Evolutionary conservation across 768 basidiomycete genomes (phyloP).

Genomic region (Mycena galopus): DNA sequence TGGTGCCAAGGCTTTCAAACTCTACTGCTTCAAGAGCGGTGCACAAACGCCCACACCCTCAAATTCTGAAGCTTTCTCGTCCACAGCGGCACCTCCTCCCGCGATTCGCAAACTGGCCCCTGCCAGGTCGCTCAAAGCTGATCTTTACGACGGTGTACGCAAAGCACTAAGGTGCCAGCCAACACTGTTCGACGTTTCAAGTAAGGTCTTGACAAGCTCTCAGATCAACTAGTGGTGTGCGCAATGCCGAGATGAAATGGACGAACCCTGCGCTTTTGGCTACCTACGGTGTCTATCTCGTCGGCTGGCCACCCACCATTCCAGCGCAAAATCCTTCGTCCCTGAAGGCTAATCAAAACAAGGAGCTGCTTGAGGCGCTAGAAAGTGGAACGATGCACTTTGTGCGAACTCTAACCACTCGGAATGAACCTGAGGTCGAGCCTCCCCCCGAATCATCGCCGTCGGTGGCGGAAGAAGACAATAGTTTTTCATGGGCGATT

Average conservation of each 20-base stretch:
- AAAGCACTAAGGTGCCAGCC: constrained; percentile 63
- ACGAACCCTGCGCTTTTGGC: constrained; percentile 71
- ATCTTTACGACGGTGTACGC: constrained; percentile 68
- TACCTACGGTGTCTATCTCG: constrained; percentile 68
- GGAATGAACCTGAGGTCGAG: constrained; percentile 53
- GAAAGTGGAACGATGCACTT: constrained; percentile 64
- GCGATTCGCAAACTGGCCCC: constrained; percentile 32
- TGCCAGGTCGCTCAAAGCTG: constrained; percentile 60
- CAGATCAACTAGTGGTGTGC: constrained; percentile 66
- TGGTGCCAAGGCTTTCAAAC: constrained; percentile 70
- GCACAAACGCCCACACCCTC: constrained; percentile 20
- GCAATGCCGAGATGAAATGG: constrained; percentile 84
- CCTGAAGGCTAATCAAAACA: constrained; percentile 68
- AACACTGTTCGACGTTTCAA: constrained; percentile 20
- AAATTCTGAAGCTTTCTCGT: constrained; percentile 27
- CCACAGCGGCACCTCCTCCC: constrained; percentile 1
- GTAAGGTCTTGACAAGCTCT: constrained; percentile 24
- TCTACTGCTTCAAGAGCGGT: constrained; percentile 53
- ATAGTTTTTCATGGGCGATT: constrained; percentile 33
- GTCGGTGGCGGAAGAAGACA: constrained; percentile 20
- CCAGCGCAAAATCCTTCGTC: constrained; percentile 74
- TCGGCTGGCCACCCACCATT: constrained; percentile 74
- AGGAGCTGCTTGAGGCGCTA: constrained; percentile 62
- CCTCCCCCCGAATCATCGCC: constrained; percentile 31
- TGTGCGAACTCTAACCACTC: constrained; percentile 46